Evolutionary conservation across 805 yeast genomes (phyloP).

Genomic region (Teunomyces aglyptinius): DNA sequence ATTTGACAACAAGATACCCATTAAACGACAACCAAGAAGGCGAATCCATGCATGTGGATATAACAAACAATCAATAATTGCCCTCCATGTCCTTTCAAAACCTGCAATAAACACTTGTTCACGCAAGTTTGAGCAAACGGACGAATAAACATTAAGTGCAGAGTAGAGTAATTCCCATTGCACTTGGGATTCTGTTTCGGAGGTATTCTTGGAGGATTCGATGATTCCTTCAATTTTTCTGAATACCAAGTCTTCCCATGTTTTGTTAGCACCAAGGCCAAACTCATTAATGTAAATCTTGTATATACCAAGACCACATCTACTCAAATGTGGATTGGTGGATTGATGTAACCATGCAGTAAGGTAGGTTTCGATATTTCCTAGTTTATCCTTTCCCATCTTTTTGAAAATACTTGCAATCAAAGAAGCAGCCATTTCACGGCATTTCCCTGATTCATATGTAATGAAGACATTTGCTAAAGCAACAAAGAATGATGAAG

Average conservation of each 20-base stretch:
- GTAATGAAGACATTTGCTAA: constrained; percentile 73
- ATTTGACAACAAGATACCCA: constrained; percentile 51
- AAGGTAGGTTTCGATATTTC: constrained; percentile 40
- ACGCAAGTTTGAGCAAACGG: constrained; percentile 39
- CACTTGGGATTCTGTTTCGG: constrained; percentile 36
- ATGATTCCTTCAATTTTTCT: constrained; percentile 23
- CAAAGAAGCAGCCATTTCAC: constrained; percentile 76
- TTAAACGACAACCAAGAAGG: constrained; percentile 57
- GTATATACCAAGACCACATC: constrained; percentile 75
- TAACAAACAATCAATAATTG: constrained; percentile 53
- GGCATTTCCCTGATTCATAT: constrained; percentile 75
- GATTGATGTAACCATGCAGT: constrained; percentile 58
- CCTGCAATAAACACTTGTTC: constrained; percentile 23
- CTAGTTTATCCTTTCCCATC: constrained; percentile 35
- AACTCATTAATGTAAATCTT: constrained; percentile 55
- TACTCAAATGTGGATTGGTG: constrained; percentile 49
- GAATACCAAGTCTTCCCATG: constrained; percentile 41
- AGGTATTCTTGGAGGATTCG: constrained; percentile 32
- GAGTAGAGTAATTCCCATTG: constrained; percentile 81
- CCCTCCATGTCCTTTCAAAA: constrained; percentile 48
- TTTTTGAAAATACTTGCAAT: constrained; percentile 54
- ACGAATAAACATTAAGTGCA: constrained; percentile 51
- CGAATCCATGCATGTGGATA: constrained; percentile 95
- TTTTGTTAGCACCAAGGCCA: constrained; percentile 38
- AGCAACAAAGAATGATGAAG: constrained; percentile 80